A percentile compares a stretch with the other conserved stretches of the same genome.
phyloP scores from a whole-genome alignment of 192 early-diverging fungal species.

The Podila horticola region DNA sequence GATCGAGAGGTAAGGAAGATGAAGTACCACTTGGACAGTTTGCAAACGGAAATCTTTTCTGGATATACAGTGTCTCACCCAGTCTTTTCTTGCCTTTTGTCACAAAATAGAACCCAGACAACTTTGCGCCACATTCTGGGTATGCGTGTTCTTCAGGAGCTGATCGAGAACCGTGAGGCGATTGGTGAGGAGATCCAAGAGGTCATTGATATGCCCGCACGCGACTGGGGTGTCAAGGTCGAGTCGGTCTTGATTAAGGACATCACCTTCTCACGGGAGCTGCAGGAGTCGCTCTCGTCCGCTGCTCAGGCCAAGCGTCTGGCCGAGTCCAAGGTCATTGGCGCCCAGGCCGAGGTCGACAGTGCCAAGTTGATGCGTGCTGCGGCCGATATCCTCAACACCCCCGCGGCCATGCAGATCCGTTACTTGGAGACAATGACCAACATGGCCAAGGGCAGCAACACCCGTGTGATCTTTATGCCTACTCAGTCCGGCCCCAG shows the following conservation, averaged over 20 bases:
- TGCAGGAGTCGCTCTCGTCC: conserved; percentile 85
- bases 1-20: conserved; percentile 69
- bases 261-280: conserved; percentile 74
- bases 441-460: conserved; percentile 76
- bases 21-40: not conserved
- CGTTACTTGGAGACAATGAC: conserved; percentile 89
- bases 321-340: conserved; percentile 92
- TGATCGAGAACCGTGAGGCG: conserved; percentile 89
- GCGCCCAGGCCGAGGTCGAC: conserved; percentile 87
- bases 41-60: not conserved
- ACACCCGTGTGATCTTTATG: conserved; percentile 80
- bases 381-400: conserved; percentile 92
- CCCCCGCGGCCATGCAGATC: conserved; percentile 87
- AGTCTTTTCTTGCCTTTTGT: not conserved
- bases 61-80: no score
- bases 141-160: conserved; percentile 84
- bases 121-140: conserved; percentile 89
- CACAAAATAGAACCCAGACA: conserved; percentile 75
- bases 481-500: conserved; percentile 46
- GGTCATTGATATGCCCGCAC: conserved; percentile 84
- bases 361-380: conserved; percentile 92
- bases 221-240: conserved; percentile 81
- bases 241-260: conserved; percentile 91
- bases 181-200: conserved; percentile 88
- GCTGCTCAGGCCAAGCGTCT: conserved; percentile 92